phyloP scores from a whole-genome alignment of 2,329 filamentous ascomycete genomes.

The Stemphylium lycopersici region DNA sequence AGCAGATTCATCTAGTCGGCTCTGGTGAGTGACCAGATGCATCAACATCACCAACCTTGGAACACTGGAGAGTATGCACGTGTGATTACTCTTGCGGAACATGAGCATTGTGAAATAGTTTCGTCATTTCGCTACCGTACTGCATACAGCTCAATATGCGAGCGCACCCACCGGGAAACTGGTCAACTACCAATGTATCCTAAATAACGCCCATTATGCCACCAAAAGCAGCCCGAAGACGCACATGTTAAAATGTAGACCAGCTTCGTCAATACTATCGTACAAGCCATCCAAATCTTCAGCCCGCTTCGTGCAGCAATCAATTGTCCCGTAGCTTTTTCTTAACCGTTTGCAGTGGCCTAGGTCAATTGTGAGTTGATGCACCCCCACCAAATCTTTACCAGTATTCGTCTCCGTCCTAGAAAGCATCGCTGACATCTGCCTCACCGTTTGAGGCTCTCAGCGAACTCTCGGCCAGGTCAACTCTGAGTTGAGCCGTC shows the following conservation, averaged over 20 bases:
- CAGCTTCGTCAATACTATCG: constrained; percentile 5
- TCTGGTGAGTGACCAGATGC: constrained; percentile 28
- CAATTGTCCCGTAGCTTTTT: background rate
- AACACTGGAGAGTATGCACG: background rate
- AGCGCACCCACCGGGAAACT: background rate
- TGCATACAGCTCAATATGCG: background rate
- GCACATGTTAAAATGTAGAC: background rate
- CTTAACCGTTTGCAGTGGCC: background rate
- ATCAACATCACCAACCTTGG: background rate
- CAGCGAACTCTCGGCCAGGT: constrained; percentile 56
- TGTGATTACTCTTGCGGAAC: background rate
- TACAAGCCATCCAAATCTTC: constrained; percentile 7
- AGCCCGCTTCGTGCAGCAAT: background rate
- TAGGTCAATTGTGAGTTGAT: background rate
- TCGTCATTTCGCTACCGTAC: background rate
- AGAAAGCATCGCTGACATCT: constrained; percentile 49
- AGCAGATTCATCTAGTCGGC: constrained; percentile 9
- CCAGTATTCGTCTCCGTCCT: constrained; percentile 44
- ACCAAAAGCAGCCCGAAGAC: constrained; percentile 12
- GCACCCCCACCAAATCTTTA: constrained; percentile 40
- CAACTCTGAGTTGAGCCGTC: constrained; percentile 52
- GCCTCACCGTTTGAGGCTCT: constrained; percentile 50
- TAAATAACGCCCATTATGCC: constrained; percentile 19
- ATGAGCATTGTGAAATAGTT: background rate
- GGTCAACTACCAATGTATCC: constrained; percentile 4